Evolutionary conservation across 2,329 filamentous ascomycete species (phyloP).

Genomic region (Alternaria sp.): DNA sequence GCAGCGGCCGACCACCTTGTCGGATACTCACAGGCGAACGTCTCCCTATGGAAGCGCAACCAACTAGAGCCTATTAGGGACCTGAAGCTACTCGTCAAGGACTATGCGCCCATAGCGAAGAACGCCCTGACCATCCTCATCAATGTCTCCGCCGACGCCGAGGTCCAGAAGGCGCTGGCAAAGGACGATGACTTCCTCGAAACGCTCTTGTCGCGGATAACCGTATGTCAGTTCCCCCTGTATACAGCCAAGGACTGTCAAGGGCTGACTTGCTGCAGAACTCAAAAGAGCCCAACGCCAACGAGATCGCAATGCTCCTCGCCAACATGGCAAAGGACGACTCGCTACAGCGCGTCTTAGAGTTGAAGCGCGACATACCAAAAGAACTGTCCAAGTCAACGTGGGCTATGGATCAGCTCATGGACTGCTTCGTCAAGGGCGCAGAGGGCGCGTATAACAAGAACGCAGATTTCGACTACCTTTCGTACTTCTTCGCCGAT

Average conservation of each 20-base stretch:
- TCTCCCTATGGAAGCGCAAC: conserved; percentile 81
- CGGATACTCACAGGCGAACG: conserved; percentile 78
- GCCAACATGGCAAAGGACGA: conserved; percentile 89
- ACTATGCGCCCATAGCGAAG: conserved; percentile 89
- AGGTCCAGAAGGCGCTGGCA: conserved; percentile 74
- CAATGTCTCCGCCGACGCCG: conserved; percentile 79
- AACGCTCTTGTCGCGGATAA: conserved; percentile 73
- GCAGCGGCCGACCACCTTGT: conserved; percentile 84
- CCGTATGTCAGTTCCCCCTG: conserved; percentile 66
- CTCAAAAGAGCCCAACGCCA: conserved; percentile 78
- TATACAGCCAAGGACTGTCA: background rate
- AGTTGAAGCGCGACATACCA: conserved; percentile 71
- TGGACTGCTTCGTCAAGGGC: conserved; percentile 96
- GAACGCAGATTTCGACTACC: conserved; percentile 85
- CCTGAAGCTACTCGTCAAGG: conserved; percentile 83
- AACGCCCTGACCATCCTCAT: conserved; percentile 90
- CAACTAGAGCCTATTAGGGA: conserved; percentile 81
- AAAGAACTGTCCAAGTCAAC: conserved; percentile 74
- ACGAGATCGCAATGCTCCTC: conserved; percentile 87
- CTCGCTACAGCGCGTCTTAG: conserved; percentile 70
- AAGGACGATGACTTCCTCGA: conserved; percentile 83
- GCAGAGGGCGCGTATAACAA: conserved; percentile 83
- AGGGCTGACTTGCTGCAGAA: conserved; percentile 56
- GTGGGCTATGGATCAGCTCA: conserved; percentile 82
- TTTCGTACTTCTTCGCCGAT: conserved; percentile 93